These are phyloP conservation scores for Triticum dicoccoides DNA, from an alignment of 176 grass and related monocot genomes.

Conservation along the genomic window DNA sequence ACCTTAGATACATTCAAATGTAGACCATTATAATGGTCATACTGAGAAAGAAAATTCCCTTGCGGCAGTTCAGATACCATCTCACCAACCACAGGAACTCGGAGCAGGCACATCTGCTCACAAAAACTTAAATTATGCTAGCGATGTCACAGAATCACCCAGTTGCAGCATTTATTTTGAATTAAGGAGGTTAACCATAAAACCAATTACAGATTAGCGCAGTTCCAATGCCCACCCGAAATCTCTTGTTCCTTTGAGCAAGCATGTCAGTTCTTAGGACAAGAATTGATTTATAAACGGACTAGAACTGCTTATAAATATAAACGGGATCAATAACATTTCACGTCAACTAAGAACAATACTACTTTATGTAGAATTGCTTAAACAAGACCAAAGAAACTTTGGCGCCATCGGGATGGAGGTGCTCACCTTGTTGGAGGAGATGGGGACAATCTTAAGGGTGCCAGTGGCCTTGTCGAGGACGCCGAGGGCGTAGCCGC, in stretches of 20 bases:
- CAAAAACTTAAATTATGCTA: slow-evolving; percentile 7
- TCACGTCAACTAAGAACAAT: background rate
- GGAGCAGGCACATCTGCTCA: background rate
- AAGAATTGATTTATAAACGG: background rate
- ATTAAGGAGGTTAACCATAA: background rate
- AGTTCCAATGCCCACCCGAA: background rate
- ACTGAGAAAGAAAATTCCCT: background rate
- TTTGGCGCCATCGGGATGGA: background rate
- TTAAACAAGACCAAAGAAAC: background rate
- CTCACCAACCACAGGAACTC: background rate
- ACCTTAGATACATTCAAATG: background rate
- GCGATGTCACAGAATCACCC: background rate
- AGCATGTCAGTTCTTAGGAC: background rate
- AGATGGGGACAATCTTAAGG: slow-evolving; percentile 76
- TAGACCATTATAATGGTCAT: background rate
- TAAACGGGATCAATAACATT: background rate
- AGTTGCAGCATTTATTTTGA: background rate
- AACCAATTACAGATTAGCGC: background rate
- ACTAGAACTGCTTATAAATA: background rate
- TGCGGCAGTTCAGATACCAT: background rate
- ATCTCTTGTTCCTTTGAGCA: background rate
- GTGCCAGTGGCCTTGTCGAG: slow-evolving; percentile 76
- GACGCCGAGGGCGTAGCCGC: slow-evolving; percentile 72
- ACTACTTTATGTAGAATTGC: too few species aligned
- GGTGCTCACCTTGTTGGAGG: slow-evolving; percentile 56